Evolutionary conservation across 441 rosid genomes (phyloP).

Genomic region (Cnidoscolus chayamansa): DNA sequence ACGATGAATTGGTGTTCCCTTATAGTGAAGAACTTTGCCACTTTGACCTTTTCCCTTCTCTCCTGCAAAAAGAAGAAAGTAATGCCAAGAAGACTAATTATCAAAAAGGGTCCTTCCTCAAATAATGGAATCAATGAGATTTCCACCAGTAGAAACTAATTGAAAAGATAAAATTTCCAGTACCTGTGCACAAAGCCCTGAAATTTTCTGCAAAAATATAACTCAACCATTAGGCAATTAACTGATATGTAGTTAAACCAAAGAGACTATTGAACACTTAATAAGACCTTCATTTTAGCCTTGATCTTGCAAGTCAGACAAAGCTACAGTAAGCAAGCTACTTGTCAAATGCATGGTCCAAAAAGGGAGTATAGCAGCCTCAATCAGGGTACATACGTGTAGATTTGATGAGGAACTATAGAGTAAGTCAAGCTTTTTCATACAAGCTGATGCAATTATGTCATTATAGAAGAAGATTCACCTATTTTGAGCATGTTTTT

Average conservation of each 20-base stretch:
- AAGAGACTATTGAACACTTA: background rate
- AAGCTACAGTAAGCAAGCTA: background rate
- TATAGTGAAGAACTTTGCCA: slow-evolving; percentile 66
- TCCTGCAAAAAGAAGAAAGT: slow-evolving; percentile 38
- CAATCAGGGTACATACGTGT: background rate
- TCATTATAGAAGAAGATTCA: background rate
- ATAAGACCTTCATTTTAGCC: background rate
- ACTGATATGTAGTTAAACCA: background rate
- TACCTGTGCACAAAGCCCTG: slow-evolving; percentile 93
- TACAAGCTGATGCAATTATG: background rate
- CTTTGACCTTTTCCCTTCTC: slow-evolving; percentile 54
- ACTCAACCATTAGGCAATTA: slow-evolving; percentile 19
- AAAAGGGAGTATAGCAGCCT: background rate
- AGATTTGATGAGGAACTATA: background rate
- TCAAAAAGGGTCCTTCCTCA: background rate
- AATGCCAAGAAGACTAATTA: background rate
- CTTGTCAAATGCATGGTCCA: slow-evolving; percentile 1
- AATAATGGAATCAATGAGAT: background rate
- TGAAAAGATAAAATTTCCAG: slow-evolving; percentile 16
- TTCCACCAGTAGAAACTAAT: background rate
- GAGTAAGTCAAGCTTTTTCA: background rate
- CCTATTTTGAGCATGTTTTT: background rate
- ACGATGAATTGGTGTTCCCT: slow-evolving; percentile 86
- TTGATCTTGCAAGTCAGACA: background rate
- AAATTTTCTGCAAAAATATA: slow-evolving; percentile 71